Evolutionary conservation across 257 asterid species (phyloP).

Genomic region (Lycium ferocissimum): DNA sequence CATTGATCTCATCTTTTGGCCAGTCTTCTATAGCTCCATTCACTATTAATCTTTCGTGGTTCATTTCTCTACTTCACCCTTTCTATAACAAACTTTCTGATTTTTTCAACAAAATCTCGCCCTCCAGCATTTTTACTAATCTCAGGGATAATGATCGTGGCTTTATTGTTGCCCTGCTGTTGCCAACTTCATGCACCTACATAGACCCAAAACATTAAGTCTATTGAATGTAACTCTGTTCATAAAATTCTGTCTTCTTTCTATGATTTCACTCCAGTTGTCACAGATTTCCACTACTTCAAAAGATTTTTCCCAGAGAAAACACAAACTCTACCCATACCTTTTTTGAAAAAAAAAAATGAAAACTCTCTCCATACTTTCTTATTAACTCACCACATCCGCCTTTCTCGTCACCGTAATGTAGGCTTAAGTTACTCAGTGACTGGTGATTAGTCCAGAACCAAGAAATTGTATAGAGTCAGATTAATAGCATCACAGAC

Average conservation of each 20-base stretch:
- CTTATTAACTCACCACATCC: background rate
- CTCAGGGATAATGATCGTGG: background rate
- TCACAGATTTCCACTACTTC: background rate
- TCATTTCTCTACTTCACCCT: background rate
- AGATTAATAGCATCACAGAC: background rate
- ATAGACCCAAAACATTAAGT: background rate
- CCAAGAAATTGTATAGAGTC: background rate
- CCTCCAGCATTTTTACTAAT: background rate
- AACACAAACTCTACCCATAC: background rate
- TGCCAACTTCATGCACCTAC: background rate
- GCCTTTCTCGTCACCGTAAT: background rate
- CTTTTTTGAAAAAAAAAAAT: too few species aligned
- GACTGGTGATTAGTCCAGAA: background rate
- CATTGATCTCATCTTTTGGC: background rate
- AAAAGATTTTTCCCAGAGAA: background rate
- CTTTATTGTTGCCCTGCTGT: background rate
- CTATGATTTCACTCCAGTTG: background rate
- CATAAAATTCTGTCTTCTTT: background rate
- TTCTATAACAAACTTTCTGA: background rate
- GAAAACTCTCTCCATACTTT: background rate
- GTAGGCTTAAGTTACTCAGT: background rate
- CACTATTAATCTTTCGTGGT: background rate
- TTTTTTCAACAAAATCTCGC: background rate
- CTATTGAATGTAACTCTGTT: background rate
- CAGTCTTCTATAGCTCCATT: slow-evolving; percentile 4